Evolutionary conservation across 148 eudicot genomes (phyloP).

Genomic region (Limonium bicolor): DNA sequence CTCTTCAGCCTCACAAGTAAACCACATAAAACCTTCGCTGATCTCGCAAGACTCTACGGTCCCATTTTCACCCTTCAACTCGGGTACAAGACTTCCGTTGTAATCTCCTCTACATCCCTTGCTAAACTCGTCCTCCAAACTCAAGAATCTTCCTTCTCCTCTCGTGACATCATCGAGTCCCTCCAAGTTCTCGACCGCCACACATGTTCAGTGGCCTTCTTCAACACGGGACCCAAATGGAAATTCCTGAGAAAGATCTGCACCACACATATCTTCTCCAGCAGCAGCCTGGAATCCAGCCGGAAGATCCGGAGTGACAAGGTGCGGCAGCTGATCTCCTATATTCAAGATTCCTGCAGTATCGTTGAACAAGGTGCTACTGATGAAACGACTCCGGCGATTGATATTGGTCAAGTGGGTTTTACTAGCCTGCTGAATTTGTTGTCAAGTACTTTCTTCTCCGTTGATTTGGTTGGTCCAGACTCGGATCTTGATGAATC

Average conservation of each 20-base stretch:
- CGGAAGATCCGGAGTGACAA: neutral
- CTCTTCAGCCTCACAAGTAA: constrained; percentile 1
- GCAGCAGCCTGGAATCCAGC: constrained; percentile 12
- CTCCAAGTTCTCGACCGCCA: too few species aligned
- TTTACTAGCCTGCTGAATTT: constrained; percentile 8
- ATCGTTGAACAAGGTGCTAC: too few species aligned
- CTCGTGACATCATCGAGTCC: constrained; percentile 24
- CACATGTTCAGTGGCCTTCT: too few species aligned
- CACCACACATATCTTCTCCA: constrained; percentile 23
- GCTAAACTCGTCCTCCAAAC: constrained; percentile 10
- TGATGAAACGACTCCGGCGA: neutral
- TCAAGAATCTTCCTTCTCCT: constrained; percentile 22
- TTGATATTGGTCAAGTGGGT: constrained; percentile 11
- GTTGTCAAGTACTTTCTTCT: constrained; percentile 13
- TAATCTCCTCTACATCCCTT: constrained; percentile 1
- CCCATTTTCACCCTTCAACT: constrained; percentile 3
- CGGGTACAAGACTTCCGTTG: constrained; percentile 1
- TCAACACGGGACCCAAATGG: too few species aligned
- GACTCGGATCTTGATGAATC: neutral
- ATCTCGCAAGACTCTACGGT: constrained; percentile 5
- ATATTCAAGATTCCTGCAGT: too few species aligned
- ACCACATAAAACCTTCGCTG: constrained; percentile 4
- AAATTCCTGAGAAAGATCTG: constrained; percentile 20
- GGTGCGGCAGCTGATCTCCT: constrained; percentile 4
- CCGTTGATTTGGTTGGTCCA: neutral